Evolutionary conservation across 1,284 basidiomycete genomes (phyloP).

Genomic region (Leccinum solheimii): DNA sequence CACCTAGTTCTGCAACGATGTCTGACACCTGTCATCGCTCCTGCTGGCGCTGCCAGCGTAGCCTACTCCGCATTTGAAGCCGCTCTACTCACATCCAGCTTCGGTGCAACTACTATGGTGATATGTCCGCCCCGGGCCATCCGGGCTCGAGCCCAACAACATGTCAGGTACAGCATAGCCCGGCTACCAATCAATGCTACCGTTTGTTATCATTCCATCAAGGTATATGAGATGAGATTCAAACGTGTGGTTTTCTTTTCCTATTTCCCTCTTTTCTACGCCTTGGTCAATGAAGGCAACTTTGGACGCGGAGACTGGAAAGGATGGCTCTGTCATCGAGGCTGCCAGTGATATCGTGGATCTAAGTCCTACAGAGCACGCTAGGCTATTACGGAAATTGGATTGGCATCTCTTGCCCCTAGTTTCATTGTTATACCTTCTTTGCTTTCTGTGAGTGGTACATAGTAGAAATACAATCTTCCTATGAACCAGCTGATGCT

Average conservation of each 20-base stretch:
- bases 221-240: background rate
- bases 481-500: background rate
- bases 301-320: conserved; percentile 19
- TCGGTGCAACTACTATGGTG: too few relatives aligned
- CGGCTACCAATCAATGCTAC: too few relatives aligned
- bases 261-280: conserved; percentile 4
- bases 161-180: too few relatives aligned
- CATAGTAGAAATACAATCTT: background rate
- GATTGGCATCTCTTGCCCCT: conserved; percentile 52
- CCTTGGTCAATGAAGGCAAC: conserved; percentile 12
- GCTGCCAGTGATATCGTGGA: conserved; percentile 1
- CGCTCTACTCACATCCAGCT: too few relatives aligned
- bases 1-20: background rate
- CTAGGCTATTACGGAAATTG: conserved; percentile 46
- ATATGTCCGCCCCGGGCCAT: too few relatives aligned
- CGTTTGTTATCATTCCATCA: background rate
- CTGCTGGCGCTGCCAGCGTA: too few relatives aligned
- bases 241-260: background rate
- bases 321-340: background rate
- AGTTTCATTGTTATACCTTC: conserved; percentile 56
- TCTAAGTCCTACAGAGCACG: conserved; percentile 32
- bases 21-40: too few relatives aligned
- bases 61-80: too few relatives aligned
- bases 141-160: too few relatives aligned
- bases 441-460: conserved; percentile 51